Conservation (phyloP, 495 filamentous ascomycete species). For the Aspergillus homomorphus region DNA sequence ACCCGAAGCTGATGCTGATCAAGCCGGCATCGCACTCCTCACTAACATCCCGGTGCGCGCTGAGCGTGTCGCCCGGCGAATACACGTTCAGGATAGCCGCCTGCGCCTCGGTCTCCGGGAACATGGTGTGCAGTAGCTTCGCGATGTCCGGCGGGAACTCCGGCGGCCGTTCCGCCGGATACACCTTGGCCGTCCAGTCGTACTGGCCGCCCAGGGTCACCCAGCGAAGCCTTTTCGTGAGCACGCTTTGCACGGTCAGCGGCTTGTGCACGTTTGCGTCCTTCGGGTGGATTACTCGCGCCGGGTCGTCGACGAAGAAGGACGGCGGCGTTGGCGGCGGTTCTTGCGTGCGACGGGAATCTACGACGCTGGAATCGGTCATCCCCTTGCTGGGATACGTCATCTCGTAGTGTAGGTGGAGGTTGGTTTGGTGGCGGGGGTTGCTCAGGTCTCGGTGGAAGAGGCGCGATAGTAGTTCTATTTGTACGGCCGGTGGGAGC, state of each 20-base stretch:
- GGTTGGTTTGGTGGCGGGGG: constrained; percentile 74
- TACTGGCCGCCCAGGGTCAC: constrained; percentile 91
- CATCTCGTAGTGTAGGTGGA: constrained; percentile 78
- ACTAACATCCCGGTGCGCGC: constrained; percentile 85
- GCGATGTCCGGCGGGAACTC: constrained; percentile 72
- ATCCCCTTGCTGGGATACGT: constrained; percentile 52
- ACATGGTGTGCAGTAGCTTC: constrained; percentile 58
- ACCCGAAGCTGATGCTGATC: constrained; percentile 83
- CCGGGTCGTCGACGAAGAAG: constrained; percentile 49
- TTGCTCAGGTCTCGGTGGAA: constrained; percentile 79
- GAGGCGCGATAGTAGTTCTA: constrained; percentile 60
- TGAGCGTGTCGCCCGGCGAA: constrained; percentile 80
- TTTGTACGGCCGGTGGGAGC: constrained; percentile 65
- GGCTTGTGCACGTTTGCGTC: constrained; percentile 66
- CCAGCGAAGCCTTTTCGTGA: constrained; percentile 83
- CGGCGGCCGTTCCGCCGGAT: constrained; percentile 65
- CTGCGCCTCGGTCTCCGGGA: constrained; percentile 70
- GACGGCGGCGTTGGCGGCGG: constrained; percentile 25
- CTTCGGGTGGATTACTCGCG: constrained; percentile 52
- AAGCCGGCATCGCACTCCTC: constrained; percentile 72
- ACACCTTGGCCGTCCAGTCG: constrained; percentile 83
- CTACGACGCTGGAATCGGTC: neutral
- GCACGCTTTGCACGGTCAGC: constrained; percentile 58
- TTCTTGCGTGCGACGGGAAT: no score
- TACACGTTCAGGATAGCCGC: constrained; percentile 93